Conservation (phyloP, 495 filamentous ascomycete species). For the Penicillium chermesinum region DNA sequence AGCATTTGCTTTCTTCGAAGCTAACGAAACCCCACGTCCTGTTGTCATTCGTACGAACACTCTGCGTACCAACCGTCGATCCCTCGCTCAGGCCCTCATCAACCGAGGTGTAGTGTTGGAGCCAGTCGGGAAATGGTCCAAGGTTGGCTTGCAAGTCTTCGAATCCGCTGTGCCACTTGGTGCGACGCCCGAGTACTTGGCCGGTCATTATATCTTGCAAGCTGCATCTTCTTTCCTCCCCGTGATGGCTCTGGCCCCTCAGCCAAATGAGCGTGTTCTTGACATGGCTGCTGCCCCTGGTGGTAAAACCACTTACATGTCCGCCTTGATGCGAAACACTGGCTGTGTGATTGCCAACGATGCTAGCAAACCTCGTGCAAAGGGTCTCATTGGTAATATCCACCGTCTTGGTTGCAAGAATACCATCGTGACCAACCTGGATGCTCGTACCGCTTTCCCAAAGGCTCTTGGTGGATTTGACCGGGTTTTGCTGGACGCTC, state of each 20-base stretch:
- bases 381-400: slow-evolving; percentile 97
- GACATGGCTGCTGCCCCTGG: slow-evolving; percentile 98
- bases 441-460: slow-evolving; percentile 81
- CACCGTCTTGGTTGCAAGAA: slow-evolving; percentile 92
- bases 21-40: slow-evolving; percentile 88
- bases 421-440: slow-evolving; percentile 89
- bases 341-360: slow-evolving; percentile 96
- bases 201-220: slow-evolving; percentile 96
- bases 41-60: slow-evolving; percentile 92
- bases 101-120: slow-evolving; percentile 95
- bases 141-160: slow-evolving; percentile 94
- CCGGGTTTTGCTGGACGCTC: slow-evolving; percentile 72
- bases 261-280: slow-evolving; percentile 84
- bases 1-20: slow-evolving; percentile 97
- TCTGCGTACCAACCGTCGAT: slow-evolving; percentile 82
- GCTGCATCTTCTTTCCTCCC: slow-evolving; percentile 95
- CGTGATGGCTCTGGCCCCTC: slow-evolving; percentile 93
- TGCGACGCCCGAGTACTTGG: slow-evolving; percentile 94
- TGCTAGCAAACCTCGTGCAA: slow-evolving; percentile 84
- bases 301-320: slow-evolving; percentile 95
- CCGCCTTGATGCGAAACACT: slow-evolving; percentile 97
- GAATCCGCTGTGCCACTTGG: slow-evolving; percentile 91
- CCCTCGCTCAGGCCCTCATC: slow-evolving; percentile 90
- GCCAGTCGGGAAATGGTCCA: slow-evolving; percentile 97
- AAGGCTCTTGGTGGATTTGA: slow-evolving; percentile 94